phyloP scores from a whole-genome alignment of 352 stramenopile species.

The Halophytophthora batemanensis region DNA sequence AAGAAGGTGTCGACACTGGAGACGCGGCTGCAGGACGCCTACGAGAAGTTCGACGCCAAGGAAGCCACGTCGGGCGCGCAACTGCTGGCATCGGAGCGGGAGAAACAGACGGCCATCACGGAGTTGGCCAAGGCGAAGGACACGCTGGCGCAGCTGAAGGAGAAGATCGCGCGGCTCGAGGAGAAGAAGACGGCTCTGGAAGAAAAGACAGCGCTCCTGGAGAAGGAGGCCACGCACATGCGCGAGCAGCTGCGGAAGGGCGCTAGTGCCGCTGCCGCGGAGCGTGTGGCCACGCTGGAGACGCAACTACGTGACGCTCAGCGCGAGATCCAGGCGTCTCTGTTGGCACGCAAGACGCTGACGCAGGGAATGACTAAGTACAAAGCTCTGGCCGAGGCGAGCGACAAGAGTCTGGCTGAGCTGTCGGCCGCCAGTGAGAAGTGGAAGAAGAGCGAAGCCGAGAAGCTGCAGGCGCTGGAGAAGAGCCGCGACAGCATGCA shows the following conservation, averaged over 20 bases:
- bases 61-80: constrained; percentile 45
- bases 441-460: constrained; percentile 53
- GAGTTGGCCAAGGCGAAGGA: constrained; percentile 46
- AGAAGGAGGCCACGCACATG: constrained; percentile 57
- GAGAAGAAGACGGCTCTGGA: constrained; percentile 43
- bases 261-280: constrained; percentile 45
- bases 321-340: constrained; percentile 49
- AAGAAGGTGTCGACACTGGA: constrained; percentile 52
- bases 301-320: constrained; percentile 59
- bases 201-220: constrained; percentile 39
- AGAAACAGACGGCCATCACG: constrained; percentile 48
- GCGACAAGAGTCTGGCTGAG: constrained; percentile 63
- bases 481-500: constrained; percentile 37
- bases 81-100: constrained; percentile 43
- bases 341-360: constrained; percentile 59
- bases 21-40: constrained; percentile 52
- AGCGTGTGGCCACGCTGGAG: constrained; percentile 62
- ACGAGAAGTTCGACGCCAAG: constrained; percentile 62
- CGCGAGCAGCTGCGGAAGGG: constrained; percentile 67
- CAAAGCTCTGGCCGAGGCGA: constrained; percentile 72
- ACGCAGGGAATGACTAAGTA: constrained; percentile 65
- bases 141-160: constrained; percentile 27
- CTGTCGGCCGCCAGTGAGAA: constrained; percentile 59
- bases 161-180: constrained; percentile 49
- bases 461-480: constrained; percentile 44